Evolutionary conservation across 352 stramenopile genomes (phyloP), one percentile per base, ranked within the genome.

Genomic region (Globisporangium iwayamae): DNA sequence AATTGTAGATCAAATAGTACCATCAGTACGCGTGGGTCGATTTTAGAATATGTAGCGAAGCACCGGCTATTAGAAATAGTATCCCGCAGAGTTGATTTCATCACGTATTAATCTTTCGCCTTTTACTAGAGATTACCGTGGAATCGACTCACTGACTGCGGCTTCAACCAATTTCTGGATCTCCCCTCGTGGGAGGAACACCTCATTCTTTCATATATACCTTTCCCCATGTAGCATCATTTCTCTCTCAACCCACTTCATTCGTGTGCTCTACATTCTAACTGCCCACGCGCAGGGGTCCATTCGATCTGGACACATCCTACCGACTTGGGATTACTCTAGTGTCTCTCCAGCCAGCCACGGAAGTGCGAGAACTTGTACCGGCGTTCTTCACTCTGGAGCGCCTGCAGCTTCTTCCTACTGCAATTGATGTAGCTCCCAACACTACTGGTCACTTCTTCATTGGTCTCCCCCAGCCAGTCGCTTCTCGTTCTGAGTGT

Each of bases 51-150:
- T 2, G 16, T 8, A 8, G 9, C 34, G 5, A 13, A 13, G n/a
- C 2, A 7, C 2, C 3, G n/a, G 0, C 20, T 2, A n/a, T 13
- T 9, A 2, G 18, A 7, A 16, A 52, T 0, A 52, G 10, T 47
- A 61, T 66, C 32, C 61, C 61, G 78, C 78, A 82, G 68, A 83
- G 72, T 87, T 84, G 70, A 82, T 83, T 85, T 83, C 81, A 91
- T 83, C 58, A 71, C 82, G 76, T 71, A 89, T 68, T 84, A 93
- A 96, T 94, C 87, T 94, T 94, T 96, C 87, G 87, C 87, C 87
- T 96, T 96, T 96, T 96, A 94, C 85, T 94, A 96, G 90, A 94
- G 85, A 94, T 93, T 93, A 90, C 85, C 85, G 87, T 96, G 87
- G 77, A 78, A 87, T 91, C 76, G 79, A 87, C 76, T 91, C 76